phyloP scores from a whole-genome alignment of 1,139 yeast species.

The Suhomyces anneliseae region DNA sequence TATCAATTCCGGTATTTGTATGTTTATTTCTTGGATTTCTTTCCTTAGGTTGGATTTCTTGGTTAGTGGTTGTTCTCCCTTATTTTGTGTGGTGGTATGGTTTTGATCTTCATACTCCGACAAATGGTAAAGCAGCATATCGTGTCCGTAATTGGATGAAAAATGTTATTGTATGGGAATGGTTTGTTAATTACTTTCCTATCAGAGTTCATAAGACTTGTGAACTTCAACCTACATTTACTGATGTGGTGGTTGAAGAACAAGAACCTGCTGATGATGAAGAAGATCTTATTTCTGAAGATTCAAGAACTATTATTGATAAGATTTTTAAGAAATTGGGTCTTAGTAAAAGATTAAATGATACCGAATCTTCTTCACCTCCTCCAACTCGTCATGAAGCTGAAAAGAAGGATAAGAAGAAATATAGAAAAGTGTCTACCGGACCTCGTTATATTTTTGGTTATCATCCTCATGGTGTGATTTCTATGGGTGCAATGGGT shows the following conservation, averaged over 20 bases:
- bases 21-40: conserved; percentile 54
- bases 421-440: conserved; percentile 36
- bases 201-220: conserved; percentile 68
- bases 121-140: conserved; percentile 66
- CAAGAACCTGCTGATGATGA: conserved; percentile 37
- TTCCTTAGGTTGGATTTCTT: conserved; percentile 65
- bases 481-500: conserved; percentile 90
- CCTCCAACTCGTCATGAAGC: conserved; percentile 10
- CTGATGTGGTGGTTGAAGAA: conserved; percentile 31
- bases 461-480: conserved; percentile 96
- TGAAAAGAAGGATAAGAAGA: conserved; percentile 11
- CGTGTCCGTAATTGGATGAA: conserved; percentile 61
- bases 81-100: conserved; percentile 62
- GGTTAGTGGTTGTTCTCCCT: conserved; percentile 62
- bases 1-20: conserved; percentile 63
- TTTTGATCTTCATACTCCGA: conserved; percentile 61
- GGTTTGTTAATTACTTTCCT: conserved; percentile 81
- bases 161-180: conserved; percentile 63
- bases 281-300: conserved; percentile 44
- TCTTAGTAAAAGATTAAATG: conserved; percentile 40
- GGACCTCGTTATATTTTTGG: conserved; percentile 89
- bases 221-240: conserved; percentile 75
- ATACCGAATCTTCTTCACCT: conserved; percentile 20
- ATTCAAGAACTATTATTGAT: conserved; percentile 39
- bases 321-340: conserved; percentile 39